Base-by-base conservation (phyloP, 2,329 filamentous ascomycete genomes). In the Ceratocystis diversiconidia region DNA sequence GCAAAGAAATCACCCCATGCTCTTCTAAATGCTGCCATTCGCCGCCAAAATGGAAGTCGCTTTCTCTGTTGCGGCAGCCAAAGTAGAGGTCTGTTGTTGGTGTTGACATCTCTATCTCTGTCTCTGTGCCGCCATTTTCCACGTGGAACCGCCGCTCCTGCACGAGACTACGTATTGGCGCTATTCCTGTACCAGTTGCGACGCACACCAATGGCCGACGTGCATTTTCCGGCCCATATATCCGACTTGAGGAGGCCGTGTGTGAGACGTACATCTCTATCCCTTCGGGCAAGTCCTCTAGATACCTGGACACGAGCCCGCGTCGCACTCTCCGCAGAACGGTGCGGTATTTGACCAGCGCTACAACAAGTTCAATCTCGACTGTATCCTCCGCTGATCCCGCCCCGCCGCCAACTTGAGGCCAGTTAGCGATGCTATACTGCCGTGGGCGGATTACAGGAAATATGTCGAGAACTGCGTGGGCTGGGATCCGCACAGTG, bases 261-360 rank as follows among this genome's bases (percentile, higher is more conserved):
- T 60, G 63, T 2, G 66, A 63, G 1, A 67, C 63, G 10, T 60
- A 67, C 61, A 67, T 61, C n/a, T 63, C 41, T 12, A 66, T 63
- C 0, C 81, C 81, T 0, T 78, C 75, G 3, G 75, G 73, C 0
- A 97, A 79, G 3, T 80, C 79, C 22, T 87, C 82, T 19, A 97
- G 80, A 72, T 96, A 97, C 28, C 89, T 83, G 4, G 94, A 96
- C 74, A 92, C 96, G 61, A 99, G 86, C 1, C 94, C 94, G 71
- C 92, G 83, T 19, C 94, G 83, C 2, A 89, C 86, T 68, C 88
- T 87, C 71, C 89, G 89, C 67, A 96, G 88, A 32, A 96, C 85
- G 0, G 92, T 96, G 69, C 86, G 85, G 74, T 96, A 97, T 73
- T 92, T 91, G 67, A 99, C 92, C 65, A 97, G 86, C 0, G 94